Base-by-base conservation (phyloP, 495 filamentous ascomycete species). In the Friedmanniomyces endolithicus region DNA sequence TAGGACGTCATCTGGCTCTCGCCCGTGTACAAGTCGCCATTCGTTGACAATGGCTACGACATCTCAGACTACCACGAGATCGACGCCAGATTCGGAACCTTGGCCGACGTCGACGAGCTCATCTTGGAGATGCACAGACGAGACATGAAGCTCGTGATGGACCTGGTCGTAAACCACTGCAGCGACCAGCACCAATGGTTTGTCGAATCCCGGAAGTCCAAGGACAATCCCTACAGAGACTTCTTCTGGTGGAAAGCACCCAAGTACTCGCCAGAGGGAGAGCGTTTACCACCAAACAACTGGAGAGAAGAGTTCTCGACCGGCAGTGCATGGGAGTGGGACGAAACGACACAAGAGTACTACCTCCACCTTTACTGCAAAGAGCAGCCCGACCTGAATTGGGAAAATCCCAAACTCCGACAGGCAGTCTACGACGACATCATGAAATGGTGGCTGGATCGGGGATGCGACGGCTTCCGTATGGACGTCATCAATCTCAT, bases 181-280 rank as follows among this genome's bases (percentile, higher is more conserved):
- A 33, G 6, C 24, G 43, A 61, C 34, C 41, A 87, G 68, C 83
- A 87, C 60, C 74, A 74, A 27, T 88, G 86, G 85, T 89, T 89
- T 67, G 71, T 78, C 58, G 75, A 86, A 50, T 56, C 53, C 11
- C 48, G 55, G 7, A 34, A 6, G 17, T 57, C 48, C 11, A 53
- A 58, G 22, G 14, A 34, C 39, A 58, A 53, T 39, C 56, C 53
- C 2, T 53, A 58, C 24, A 35, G 40, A 19, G 37, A 41, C 37
- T 41, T 41, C 37, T 41, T 41, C 37, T 41, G 65, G 17, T 70
- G 68, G 68, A 43, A 56, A 24, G 58, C 63, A 1, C 59, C 67
- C n/a, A 58, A 56, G 45, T 65, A 64, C 45, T 65, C 66, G 40
- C 53, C 34, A 11, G 17, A 63, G 2, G 67, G 67, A 4, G 54